phyloP scores from a whole-genome alignment of 2,329 filamentous ascomycete genomes.

The Diplodia corticola region DNA sequence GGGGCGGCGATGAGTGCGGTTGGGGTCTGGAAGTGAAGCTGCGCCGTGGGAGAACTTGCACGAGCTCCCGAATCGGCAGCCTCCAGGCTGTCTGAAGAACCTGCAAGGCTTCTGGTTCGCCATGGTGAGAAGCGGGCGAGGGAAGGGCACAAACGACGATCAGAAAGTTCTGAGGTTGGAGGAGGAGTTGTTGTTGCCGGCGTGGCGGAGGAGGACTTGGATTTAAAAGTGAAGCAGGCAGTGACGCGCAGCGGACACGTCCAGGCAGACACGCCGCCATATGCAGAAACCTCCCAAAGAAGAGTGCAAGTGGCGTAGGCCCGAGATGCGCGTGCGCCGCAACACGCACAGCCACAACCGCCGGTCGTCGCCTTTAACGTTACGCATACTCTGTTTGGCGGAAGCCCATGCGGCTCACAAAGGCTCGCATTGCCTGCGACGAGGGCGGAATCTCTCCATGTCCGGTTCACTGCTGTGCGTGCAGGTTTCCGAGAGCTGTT shows the following conservation, averaged over 20 bases:
- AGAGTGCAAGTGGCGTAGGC: not conserved
- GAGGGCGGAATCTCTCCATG: too few species aligned
- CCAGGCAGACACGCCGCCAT: not conserved
- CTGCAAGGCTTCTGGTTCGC: not conserved
- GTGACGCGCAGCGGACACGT: not conserved
- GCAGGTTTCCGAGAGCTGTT: too few species aligned
- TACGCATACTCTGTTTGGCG: too few species aligned
- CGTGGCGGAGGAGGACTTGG: too few species aligned
- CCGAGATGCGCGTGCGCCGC: not conserved
- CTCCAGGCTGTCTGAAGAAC: not conserved
- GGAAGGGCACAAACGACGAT: too few species aligned
- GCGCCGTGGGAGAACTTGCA: slow-evolving; percentile 18
- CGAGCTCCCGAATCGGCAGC: not conserved
- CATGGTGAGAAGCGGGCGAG: not conserved
- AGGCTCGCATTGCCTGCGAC: too few species aligned
- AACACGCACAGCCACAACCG: not conserved
- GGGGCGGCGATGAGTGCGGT: not conserved
- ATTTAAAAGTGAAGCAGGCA: not conserved
- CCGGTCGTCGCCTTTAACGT: not conserved
- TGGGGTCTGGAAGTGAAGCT: not conserved
- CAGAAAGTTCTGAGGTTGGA: too few species aligned
- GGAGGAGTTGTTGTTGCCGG: too few species aligned
- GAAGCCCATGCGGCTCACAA: too few species aligned
- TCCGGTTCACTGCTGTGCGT: too few species aligned
- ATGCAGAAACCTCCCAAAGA: not conserved